phyloP scores from a whole-genome alignment of 140 eudicot species.

The Oenanthe javanica region DNA sequence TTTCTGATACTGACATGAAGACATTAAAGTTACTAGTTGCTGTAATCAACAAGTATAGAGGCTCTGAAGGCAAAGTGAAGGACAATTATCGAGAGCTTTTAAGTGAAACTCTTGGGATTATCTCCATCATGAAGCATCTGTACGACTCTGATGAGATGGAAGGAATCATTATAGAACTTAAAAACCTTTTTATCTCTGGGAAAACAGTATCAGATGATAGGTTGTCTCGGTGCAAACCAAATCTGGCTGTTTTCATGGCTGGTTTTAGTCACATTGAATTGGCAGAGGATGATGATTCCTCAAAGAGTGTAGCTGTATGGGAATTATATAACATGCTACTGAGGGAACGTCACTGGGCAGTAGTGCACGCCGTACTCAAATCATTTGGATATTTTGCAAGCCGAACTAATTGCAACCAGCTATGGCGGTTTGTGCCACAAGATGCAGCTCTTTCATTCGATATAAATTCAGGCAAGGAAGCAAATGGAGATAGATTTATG shows the following conservation, averaged over 20 bases:
- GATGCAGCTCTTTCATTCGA: slow-evolving; percentile 88
- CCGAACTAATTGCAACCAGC: slow-evolving; percentile 59
- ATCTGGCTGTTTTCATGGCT: slow-evolving; percentile 63
- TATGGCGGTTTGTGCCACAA: slow-evolving; percentile 85
- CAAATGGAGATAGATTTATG: slow-evolving; percentile 74
- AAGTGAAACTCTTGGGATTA: slow-evolving; percentile 50
- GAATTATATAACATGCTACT: slow-evolving; percentile 68
- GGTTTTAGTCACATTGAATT: slow-evolving; percentile 59
- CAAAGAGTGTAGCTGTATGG: slow-evolving; percentile 54
- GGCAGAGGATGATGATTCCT: slow-evolving; percentile 36
- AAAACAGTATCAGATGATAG: slow-evolving; percentile 25
- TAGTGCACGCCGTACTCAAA: slow-evolving; percentile 56
- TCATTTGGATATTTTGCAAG: slow-evolving; percentile 91
- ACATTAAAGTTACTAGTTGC: slow-evolving; percentile 46
- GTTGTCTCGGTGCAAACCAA: slow-evolving; percentile 73
- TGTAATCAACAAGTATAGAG: slow-evolving; percentile 40
- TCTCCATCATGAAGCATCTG: slow-evolving; percentile 60
- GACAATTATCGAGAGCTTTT: slow-evolving; percentile 47
- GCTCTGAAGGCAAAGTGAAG: slow-evolving; percentile 30
- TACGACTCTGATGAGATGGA: slow-evolving; percentile 70
- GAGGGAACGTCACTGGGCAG: slow-evolving; percentile 84
- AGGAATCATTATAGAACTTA: slow-evolving; percentile 51
- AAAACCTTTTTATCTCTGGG: slow-evolving; percentile 53
- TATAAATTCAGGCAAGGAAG: slow-evolving; percentile 42
- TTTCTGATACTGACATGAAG: slow-evolving; percentile 62